Evolutionary conservation across 1,284 basidiomycete species (phyloP).

Genomic region (Irpex lacteus): DNA sequence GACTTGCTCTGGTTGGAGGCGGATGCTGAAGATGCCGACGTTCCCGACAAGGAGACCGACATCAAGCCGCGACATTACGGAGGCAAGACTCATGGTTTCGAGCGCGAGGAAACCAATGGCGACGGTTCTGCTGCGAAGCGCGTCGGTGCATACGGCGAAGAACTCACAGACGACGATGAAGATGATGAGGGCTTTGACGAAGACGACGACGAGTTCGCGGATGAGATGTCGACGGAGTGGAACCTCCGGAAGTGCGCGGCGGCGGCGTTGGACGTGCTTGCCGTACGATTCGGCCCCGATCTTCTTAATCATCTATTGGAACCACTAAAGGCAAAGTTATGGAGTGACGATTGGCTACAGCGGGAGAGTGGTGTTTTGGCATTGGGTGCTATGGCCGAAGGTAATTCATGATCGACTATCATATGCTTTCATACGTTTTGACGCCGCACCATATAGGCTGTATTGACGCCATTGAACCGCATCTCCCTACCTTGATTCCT

Average conservation of each 20-base stretch:
- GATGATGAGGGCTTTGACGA: conserved; percentile 80
- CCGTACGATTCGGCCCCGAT: conserved; percentile 87
- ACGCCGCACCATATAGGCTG: conserved; percentile 61
- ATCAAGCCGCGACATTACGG: conserved; percentile 96
- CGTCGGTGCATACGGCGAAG: conserved; percentile 69
- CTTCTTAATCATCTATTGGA: conserved; percentile 88
- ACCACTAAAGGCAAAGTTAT: conserved; percentile 91
- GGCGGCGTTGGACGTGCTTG: conserved; percentile 95
- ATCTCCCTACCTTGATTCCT: conserved; percentile 89
- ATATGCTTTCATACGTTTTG: neutral
- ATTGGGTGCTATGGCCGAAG: conserved; percentile 97
- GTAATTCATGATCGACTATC: conserved; percentile 40
- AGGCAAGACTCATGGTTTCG: conserved; percentile 79
- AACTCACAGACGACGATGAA: conserved; percentile 57
- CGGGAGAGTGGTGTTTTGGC: conserved; percentile 96
- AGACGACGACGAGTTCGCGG: conserved; percentile 89
- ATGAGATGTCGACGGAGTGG: conserved; percentile 98
- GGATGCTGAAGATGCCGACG: conserved; percentile 86
- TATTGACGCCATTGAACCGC: conserved; percentile 93
- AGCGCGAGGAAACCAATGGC: conserved; percentile 61
- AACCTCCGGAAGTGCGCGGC: conserved; percentile 98
- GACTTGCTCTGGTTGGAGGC: conserved; percentile 95
- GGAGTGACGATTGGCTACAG: conserved; percentile 92
- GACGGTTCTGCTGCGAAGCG: conserved; percentile 43
- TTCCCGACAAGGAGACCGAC: conserved; percentile 92